Evolutionary conservation across 768 basidiomycete species (phyloP), one percentile per base, ranked within the genome.

Genomic region (Mycena venus): DNA sequence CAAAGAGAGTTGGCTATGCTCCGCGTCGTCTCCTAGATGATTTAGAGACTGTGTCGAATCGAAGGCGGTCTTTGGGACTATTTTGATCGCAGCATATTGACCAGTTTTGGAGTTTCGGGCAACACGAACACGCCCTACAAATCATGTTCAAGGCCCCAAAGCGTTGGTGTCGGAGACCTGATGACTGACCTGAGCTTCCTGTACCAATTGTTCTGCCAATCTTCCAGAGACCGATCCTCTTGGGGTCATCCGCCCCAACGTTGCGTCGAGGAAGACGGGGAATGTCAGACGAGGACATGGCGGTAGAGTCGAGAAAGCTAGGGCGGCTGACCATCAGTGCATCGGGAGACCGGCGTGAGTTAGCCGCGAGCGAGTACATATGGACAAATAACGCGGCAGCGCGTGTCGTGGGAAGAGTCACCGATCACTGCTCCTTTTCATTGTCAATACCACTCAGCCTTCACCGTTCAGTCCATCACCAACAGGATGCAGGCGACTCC

Each of bases 1-100:
- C 73, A 98, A 92, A 59, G 93, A 91, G 71, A 95, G 90, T 73
- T 93, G 89, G 73, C 90, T 91, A 77, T 93, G 94, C 79, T 96
- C 95, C 15, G 93, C 89, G 74, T 94, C 91, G 69, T 93, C 93
- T 17, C 89, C 92, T 15, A 93, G 89, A 60, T 91, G 90, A 60
- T 90, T 88, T 72, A 95, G 86, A 27, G 93, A 94, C 75, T 90
- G 88, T 44, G 90, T 88, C 59, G 94, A 94, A 66, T 88, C 88
- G 69, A 94, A 84, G 70, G 93, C 84, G 65, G 88, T 85, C 83
- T 97, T 97, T 53, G 94, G 92, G 34, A 99, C 94, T 76, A 98
- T 98, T 86, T 99, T 99, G 82, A 98, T 91, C 11, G 97, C 97
- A 42, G 97, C 96, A 79, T 94, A 93, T 84, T 96, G 92, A 32